Percentiles rank a stretch among this genome's conserved stretches.
Conservation (phyloP, 768 basidiomycete species). For the Suillus alpinus region DNA sequence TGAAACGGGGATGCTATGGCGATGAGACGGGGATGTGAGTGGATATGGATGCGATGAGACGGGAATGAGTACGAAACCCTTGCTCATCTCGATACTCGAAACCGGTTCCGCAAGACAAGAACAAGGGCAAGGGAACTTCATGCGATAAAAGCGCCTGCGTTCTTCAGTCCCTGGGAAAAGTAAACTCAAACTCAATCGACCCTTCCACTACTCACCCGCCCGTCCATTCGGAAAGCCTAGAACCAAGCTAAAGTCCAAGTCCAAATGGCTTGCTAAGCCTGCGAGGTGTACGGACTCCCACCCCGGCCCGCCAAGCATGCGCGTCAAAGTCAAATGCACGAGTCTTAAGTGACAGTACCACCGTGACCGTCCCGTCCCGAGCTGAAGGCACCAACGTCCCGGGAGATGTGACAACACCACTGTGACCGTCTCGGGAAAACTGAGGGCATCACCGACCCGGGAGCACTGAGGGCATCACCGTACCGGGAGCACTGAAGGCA, state of each 20-base stretch:
- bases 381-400: neutral
- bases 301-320: neutral
- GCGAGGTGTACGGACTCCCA: neutral
- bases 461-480: neutral
- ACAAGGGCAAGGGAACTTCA: too few relatives aligned
- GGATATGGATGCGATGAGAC: neutral
- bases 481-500: neutral
- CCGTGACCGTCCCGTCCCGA: neutral
- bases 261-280: neutral
- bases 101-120: neutral
- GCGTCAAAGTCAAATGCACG: neutral
- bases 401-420: neutral
- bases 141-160: neutral
- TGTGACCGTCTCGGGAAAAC: neutral
- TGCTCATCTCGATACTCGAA: neutral
- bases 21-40: neutral
- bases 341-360: neutral
- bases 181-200: neutral
- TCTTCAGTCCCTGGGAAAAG: neutral
- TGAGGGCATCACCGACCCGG: neutral
- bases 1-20: too few relatives aligned
- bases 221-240: neutral
- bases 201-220: neutral
- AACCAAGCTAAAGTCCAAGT: neutral
- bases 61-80: neutral